Evolutionary conservation across 176 grass and related monocot species (phyloP).

Genomic region (Musa itinerans): DNA sequence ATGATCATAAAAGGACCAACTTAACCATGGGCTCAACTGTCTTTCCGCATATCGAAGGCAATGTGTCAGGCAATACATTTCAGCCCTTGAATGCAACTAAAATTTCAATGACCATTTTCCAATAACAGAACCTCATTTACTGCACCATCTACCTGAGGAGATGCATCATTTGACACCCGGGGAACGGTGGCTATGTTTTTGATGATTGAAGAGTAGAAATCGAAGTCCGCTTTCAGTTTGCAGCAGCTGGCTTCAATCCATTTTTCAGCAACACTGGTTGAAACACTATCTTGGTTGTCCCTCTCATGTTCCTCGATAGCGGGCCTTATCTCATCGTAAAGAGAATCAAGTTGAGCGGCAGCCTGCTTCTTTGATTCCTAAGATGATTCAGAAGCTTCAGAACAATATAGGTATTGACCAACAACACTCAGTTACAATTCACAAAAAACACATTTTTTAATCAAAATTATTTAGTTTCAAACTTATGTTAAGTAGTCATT

Average conservation of each 20-base stretch:
- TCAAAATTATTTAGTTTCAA: background rate
- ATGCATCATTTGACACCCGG: conserved; percentile 19
- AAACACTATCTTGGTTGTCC: conserved; percentile 84
- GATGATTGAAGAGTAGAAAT: conserved; percentile 63
- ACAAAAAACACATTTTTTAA: background rate
- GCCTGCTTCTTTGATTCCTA: conserved; percentile 71
- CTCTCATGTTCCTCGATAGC: conserved; percentile 86
- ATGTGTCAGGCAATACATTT: background rate
- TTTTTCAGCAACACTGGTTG: conserved; percentile 74
- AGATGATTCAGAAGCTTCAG: background rate
- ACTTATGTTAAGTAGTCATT: background rate
- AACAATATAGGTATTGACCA: background rate
- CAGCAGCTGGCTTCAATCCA: conserved; percentile 87
- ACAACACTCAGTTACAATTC: background rate
- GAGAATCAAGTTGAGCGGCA: conserved; percentile 37
- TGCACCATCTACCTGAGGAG: conserved; percentile 21
- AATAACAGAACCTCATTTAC: conserved; percentile 41
- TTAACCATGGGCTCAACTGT: too few relatives aligned
- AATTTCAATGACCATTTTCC: conserved; percentile 40
- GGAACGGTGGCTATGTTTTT: conserved; percentile 53
- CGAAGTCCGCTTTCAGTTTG: conserved; percentile 92
- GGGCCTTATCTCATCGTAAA: conserved; percentile 90
- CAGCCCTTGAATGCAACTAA: background rate
- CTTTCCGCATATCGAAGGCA: too few relatives aligned
- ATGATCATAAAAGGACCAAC: too few relatives aligned